Evolutionary conservation across 176 grass and related monocot species (phyloP).

Genomic region (Musa schizocarpa): DNA sequence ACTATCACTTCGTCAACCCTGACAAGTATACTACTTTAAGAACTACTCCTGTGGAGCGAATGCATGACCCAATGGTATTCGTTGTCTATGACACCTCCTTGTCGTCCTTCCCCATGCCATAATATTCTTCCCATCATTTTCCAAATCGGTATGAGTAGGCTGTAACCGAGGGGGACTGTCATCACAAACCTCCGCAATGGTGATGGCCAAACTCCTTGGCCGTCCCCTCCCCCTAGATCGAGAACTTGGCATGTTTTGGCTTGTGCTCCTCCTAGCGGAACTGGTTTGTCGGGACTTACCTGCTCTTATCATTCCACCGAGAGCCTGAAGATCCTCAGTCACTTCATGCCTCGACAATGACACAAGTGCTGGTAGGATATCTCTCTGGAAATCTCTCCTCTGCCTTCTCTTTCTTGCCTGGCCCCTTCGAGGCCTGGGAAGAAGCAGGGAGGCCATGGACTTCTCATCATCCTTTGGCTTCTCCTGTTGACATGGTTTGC

Average conservation of each 20-base stretch:
- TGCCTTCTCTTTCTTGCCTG: slow-evolving; percentile 62
- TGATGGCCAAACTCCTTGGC: slow-evolving; percentile 19
- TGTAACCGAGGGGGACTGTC: background rate
- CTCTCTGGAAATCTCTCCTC: slow-evolving; percentile 76
- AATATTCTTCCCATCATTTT: slow-evolving; percentile 3
- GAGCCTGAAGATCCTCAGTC: slow-evolving; percentile 64
- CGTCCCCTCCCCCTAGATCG: slow-evolving; percentile 37
- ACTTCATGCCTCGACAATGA: slow-evolving; percentile 78
- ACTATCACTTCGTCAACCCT: background rate
- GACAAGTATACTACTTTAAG: background rate
- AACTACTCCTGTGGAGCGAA: background rate
- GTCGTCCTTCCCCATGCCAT: slow-evolving; percentile 24
- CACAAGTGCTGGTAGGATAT: slow-evolving; percentile 60
- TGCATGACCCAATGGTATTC: background rate
- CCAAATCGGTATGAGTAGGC: slow-evolving; percentile 2
- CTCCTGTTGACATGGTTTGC: slow-evolving; percentile 28
- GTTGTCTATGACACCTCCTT: slow-evolving; percentile 14
- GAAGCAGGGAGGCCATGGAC: slow-evolving; percentile 34
- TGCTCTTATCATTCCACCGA: slow-evolving; percentile 60
- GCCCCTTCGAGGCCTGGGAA: slow-evolving; percentile 48
- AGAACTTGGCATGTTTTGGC: slow-evolving; percentile 11
- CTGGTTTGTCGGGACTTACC: slow-evolving; percentile 40
- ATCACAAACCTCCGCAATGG: background rate
- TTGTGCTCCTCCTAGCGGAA: slow-evolving; percentile 26
- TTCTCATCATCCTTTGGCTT: slow-evolving; percentile 33